Base-by-base conservation (phyloP, 2,329 filamentous ascomycete species). In the Davidsoniella neocaledoniae region DNA sequence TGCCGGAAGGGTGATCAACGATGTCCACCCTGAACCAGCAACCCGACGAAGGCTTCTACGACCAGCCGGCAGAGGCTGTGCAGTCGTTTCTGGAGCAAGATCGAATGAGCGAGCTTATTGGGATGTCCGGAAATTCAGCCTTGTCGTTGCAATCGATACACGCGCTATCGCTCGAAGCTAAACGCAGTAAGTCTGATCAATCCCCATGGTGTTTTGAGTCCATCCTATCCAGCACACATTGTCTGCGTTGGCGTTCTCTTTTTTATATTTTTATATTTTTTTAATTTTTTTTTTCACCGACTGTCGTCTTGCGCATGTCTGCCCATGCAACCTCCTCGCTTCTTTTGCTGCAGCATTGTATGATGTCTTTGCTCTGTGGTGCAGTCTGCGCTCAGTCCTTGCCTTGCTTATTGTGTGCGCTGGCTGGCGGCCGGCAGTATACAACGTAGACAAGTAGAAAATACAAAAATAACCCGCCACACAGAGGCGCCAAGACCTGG, bases 1-100 rank as follows among this genome's bases (percentile, higher is more conserved):
- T 9, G 29, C 29, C 29, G 12, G 12, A 33, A 33, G 12, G 12
- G 29, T 12, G 29, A 33, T 5, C 6, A 33, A 33, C 12, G 29
- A 33, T 33, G 29, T 9, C 29, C 8, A 4, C 29, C 29, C 29
- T 4, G 17, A 47, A 38, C n/a, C 49, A 46, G 17, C 50, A 52
- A 37, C 44, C 50, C 17, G 50, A 52, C 21, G 50, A 52, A 44
- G 50, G 50, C 23, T 52, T 48, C 50, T 52, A 43, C 36, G 50
- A 52, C 10, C 37, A 41, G 12, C 44, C 38, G 45, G 9, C 44
- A 19, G 44, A 19, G 14, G 5, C 8, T 21, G 19, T 16, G 10
- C 39, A 41, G 39, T n/a, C 19, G 5, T 43, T 43, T 21, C 19
- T 43, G 41, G 19, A 9, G n/a, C n/a, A 43, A 19, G 19, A 14